Evolutionary conservation across 179 eudicot species (phyloP), one percentile per base, ranked within the genome.

Genomic region (Spinacia oleracea): DNA sequence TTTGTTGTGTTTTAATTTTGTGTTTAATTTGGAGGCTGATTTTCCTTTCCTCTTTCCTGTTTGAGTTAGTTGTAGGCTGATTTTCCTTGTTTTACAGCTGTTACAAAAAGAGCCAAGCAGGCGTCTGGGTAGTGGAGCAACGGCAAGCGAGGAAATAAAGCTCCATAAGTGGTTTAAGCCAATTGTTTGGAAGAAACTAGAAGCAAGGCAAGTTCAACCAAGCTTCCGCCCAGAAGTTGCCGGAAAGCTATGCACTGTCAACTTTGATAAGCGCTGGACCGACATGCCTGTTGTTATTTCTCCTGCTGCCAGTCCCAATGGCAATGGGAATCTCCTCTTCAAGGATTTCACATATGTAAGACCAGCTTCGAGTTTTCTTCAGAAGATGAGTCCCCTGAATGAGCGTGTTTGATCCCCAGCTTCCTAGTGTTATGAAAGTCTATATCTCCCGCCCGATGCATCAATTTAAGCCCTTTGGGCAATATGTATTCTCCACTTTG

Each of bases 131-230:
- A 89, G 90, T 45, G 93, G 98, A 51, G 72, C 69, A 29, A 85
- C 34, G n/a, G 98, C 96, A 51, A 83, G 92, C 11, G 93, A 93
- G 62, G 97, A 94, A 78, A 83, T 94, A 72, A 94, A 91, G 84
- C 34, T 82, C 64, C 97, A 94, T 78, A 93, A 93, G 79, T 94
- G 98, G 98, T 91, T 94, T 84, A 91, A 89, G 84, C 78, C 89
- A 27, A 88, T 94, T 63, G 86, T 86, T 86, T 94, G 98, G 98
- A 91, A 84, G 88, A 93, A 86, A 81, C 46, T 94, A 80, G 97
- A 94, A 69, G 90, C 85, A 0, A 82, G 89, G 70, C 85, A 88
- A 76, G 78, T 93, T 59, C 86, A 82, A 73, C 98, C 97, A 16
- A 91, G 97, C 79, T 94, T 94, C 51, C 82, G 89, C 18, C 98